Conservation (phyloP, 2,329 filamentous ascomycete species). For the Diaporthe citriasiana region DNA sequence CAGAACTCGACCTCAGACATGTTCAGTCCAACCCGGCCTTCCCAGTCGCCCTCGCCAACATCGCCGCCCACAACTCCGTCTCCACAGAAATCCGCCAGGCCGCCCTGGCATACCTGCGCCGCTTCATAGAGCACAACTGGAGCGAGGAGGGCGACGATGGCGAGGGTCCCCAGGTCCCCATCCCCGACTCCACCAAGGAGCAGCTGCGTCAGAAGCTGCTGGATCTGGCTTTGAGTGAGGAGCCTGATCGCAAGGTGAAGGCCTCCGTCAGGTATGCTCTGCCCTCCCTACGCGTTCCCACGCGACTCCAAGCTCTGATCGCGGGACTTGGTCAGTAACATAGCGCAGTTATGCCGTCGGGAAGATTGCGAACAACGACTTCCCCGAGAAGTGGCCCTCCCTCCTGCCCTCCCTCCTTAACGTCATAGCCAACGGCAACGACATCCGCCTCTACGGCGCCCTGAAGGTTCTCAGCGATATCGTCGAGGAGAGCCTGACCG, state of each 20-base stretch:
- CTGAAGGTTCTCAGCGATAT: conserved; percentile 90
- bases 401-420: conserved; percentile 85
- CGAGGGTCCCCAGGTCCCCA: conserved; percentile 67
- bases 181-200: conserved; percentile 80
- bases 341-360: conserved; percentile 77
- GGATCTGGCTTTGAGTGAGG: conserved; percentile 79
- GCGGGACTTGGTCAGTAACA: conserved; percentile 40
- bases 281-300: background rate
- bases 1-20: conserved; percentile 84
- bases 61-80: conserved; percentile 82
- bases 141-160: conserved; percentile 79
- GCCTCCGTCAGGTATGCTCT: conserved; percentile 81
- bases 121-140: conserved; percentile 90
- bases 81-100: conserved; percentile 84
- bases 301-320: conserved; percentile 15
- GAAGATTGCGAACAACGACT: conserved; percentile 94
- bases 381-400: conserved; percentile 94
- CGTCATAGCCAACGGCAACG: conserved; percentile 81
- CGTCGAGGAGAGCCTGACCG: conserved; percentile 92
- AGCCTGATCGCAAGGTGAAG: conserved; percentile 88
- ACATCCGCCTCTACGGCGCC: conserved; percentile 88
- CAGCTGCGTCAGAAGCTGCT: conserved; percentile 82
- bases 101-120: conserved; percentile 83
- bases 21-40: conserved; percentile 80
- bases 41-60: conserved; percentile 82